Base-by-base conservation (phyloP, 2,329 filamentous ascomycete species). In the Hysterium pulicare region DNA sequence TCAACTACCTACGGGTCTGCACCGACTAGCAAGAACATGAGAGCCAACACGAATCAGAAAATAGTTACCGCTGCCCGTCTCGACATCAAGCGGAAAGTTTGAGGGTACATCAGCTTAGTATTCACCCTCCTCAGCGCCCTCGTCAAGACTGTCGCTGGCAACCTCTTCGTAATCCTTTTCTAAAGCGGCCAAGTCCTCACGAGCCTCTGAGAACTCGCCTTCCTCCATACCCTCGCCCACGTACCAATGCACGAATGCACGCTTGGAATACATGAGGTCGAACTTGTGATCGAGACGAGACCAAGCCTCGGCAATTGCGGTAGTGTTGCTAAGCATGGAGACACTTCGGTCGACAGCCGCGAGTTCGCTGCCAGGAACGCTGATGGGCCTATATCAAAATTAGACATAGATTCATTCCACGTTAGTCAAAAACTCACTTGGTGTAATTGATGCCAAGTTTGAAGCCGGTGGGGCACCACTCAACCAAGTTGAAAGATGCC, bases 311-410 rank as follows among this genome's bases (percentile, higher is more conserved):
- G 83, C 80, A 53, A 86, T 86, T 61, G 83, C 83, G 20, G 83
- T 86, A 44, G 83, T 86, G 76, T 86, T 86, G 74, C 81, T 85
- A 58, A 86, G 74, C 83, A 86, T 86, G 49, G 81, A 81, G 56
- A 97, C 91, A 73, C 91, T 91, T 66, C 93, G 91, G 82, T 93
- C 88, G 71, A 97, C 91, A 77, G 95, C 90, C 73, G 93, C 91
- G 50, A 97, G 83, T 69, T 97, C 93, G 65, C 91, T 91, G 73
- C 95, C 94, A 61, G 90, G 93, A 45, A 96, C 90, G 75, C 88
- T 87, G 77, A 94, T 83, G 57, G 91, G 93, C 69, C 90, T 88
- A 77, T 94, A 61, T 73, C 79, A 56, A 80, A 79, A 64, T 81
- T 77, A 58, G 83, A 79, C 19, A 76, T 72, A 38, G 80, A 78